Evolutionary conservation across 352 stramenopile species (phyloP).

Genomic region (Globisporangium cystogenes): DNA sequence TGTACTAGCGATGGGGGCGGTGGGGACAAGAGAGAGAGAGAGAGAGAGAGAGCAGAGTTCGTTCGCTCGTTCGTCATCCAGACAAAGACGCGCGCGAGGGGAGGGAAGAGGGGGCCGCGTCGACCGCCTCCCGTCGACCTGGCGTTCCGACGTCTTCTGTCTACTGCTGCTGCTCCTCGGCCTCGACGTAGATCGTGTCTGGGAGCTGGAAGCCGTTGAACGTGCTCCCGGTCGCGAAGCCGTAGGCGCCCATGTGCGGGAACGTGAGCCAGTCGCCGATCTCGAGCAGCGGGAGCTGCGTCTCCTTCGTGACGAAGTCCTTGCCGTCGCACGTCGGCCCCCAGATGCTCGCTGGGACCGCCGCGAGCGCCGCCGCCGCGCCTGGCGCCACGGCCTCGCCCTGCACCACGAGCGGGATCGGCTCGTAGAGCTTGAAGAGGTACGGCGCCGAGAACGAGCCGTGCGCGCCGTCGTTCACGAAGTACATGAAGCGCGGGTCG

Average conservation of each 20-base stretch:
- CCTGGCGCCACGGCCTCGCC: slow-evolving; percentile 2
- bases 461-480: slow-evolving; percentile 41
- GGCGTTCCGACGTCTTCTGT: not conserved
- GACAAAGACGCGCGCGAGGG: not conserved
- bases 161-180: not conserved
- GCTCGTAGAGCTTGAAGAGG: slow-evolving; percentile 29
- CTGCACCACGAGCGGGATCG: slow-evolving; percentile 9
- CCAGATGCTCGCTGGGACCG: slow-evolving; percentile 35
- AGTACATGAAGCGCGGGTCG: slow-evolving; percentile 47
- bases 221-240: slow-evolving; percentile 41
- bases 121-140: slow-evolving; percentile 1
- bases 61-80: not conserved
- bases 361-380: not conserved
- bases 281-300: slow-evolving; percentile 26
- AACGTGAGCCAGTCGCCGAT: slow-evolving; percentile 54
- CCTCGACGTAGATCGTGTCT: slow-evolving; percentile 33
- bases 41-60: not conserved
- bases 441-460: slow-evolving; percentile 39
- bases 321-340: slow-evolving; percentile 49
- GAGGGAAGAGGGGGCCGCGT: too few relatives aligned
- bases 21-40: not conserved
- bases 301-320: slow-evolving; percentile 35
- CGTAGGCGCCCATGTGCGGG: slow-evolving; percentile 50
- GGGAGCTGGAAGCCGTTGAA: slow-evolving; percentile 51
- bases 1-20: slow-evolving; percentile 5